These are phyloP conservation scores for Corylus avellana DNA, from an alignment of 306 rosid genomes.

Conservation along the genomic window DNA sequence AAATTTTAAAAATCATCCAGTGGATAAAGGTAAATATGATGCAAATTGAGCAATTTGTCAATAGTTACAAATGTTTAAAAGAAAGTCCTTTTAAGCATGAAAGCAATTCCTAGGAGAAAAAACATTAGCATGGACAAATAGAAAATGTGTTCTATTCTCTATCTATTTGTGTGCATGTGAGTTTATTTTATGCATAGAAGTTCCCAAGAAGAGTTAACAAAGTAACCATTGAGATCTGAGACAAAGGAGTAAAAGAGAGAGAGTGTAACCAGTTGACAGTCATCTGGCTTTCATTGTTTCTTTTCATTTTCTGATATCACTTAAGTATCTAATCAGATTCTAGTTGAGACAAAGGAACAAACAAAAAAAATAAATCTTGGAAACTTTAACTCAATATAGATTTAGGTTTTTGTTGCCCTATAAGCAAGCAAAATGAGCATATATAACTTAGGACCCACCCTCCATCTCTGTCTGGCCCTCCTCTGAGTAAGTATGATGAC, in stretches of 20 bases:
- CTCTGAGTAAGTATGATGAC: constrained; percentile 46
- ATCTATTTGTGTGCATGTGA: background rate
- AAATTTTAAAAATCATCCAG: background rate
- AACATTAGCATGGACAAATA: background rate
- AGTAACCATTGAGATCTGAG: background rate
- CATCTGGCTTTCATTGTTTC: background rate
- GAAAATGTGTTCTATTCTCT: background rate
- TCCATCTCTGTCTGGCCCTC: constrained; percentile 34
- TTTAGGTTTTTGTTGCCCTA: background rate
- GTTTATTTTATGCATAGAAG: background rate
- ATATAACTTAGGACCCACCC: constrained; percentile 42
- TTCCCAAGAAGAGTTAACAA: background rate
- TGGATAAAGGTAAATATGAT: background rate
- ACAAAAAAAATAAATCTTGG: background rate
- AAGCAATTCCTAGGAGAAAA: background rate
- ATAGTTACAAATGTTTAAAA: background rate
- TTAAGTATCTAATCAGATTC: background rate
- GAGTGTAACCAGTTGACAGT: background rate
- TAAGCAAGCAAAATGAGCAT: constrained; percentile 11
- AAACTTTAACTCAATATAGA: background rate
- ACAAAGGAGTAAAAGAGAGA: background rate
- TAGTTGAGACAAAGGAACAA: background rate
- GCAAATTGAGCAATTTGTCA: background rate
- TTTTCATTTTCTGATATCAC: background rate
- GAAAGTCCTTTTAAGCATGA: background rate